Conservation (phyloP, 176 grass and related monocot genomes). For the Cymbopogon citratus region DNA sequence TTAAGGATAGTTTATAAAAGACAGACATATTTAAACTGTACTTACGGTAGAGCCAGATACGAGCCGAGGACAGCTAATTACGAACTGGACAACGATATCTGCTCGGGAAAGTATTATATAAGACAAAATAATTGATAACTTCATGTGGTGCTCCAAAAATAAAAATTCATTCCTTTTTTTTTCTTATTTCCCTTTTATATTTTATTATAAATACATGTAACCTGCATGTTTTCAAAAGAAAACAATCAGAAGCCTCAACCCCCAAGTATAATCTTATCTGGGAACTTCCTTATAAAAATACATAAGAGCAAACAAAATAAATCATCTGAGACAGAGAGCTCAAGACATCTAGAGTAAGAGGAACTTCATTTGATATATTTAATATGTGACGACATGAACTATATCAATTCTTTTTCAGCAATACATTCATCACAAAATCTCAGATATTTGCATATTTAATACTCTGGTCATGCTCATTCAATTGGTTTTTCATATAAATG, state of each 20-base stretch:
- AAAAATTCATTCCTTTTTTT: neutral
- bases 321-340: neutral
- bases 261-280: neutral
- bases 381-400: neutral
- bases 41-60: constrained; percentile 65
- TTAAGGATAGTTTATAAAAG: neutral
- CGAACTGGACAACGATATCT: constrained; percentile 83
- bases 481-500: neutral
- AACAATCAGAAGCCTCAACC: neutral
- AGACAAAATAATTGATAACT: neutral
- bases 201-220: neutral
- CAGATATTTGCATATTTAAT: neutral
- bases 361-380: constrained; percentile 2
- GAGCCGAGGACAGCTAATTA: constrained; percentile 68
- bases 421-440: neutral
- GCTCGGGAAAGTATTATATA: constrained; percentile 21
- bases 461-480: neutral
- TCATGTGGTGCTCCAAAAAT: constrained; percentile 5
- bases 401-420: neutral
- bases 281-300: neutral
- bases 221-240: neutral
- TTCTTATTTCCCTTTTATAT: neutral
- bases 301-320: neutral
- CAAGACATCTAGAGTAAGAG: neutral
- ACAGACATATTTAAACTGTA: constrained; percentile 6